phyloP scores from a whole-genome alignment of 1,284 basidiomycete genomes.

The Veloboletus limbatus region DNA sequence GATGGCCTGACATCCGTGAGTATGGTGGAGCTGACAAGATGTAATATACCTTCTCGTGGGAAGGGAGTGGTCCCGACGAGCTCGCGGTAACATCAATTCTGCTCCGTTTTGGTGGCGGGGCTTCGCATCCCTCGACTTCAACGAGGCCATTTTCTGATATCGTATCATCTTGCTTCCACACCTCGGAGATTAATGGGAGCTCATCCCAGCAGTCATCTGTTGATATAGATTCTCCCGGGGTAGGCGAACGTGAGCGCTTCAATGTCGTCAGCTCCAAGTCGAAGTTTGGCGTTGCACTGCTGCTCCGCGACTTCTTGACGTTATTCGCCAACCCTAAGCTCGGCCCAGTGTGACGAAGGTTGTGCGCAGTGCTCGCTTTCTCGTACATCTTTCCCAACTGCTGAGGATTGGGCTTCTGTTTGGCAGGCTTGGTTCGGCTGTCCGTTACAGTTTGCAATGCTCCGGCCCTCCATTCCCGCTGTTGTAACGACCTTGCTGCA shows the following conservation, averaged over 20 bases:
- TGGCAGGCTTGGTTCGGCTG: slow-evolving; percentile 14
- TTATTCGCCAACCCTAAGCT: slow-evolving; percentile 41
- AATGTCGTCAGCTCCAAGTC: slow-evolving; percentile 52
- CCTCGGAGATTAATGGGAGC: slow-evolving; percentile 43
- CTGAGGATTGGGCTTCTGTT: slow-evolving; percentile 34
- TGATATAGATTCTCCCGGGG: slow-evolving; percentile 14
- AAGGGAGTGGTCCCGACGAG: neutral
- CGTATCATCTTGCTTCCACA: slow-evolving; percentile 24
- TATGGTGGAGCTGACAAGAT: neutral
- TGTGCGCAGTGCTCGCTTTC: slow-evolving; percentile 41
- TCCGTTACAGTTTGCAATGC: neutral
- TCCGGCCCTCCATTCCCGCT: neutral
- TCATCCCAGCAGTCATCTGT: slow-evolving; percentile 43
- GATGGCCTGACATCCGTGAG: slow-evolving; percentile 14
- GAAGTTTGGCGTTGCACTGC: slow-evolving; percentile 44
- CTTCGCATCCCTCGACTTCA: slow-evolving; percentile 2
- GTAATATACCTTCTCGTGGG: slow-evolving; percentile 21
- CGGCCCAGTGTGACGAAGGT: slow-evolving; percentile 41
- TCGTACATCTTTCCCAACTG: slow-evolving; percentile 48
- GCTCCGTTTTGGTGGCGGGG: slow-evolving; percentile 20
- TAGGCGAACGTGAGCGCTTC: slow-evolving; percentile 32
- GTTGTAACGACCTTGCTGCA: neutral
- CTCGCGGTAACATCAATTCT: slow-evolving; percentile 1
- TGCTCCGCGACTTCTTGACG: slow-evolving; percentile 22
- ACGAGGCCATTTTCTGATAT: slow-evolving; percentile 31